Conservation (phyloP, 1,139 yeast genomes). For the Taiozyma sp. region DNA sequence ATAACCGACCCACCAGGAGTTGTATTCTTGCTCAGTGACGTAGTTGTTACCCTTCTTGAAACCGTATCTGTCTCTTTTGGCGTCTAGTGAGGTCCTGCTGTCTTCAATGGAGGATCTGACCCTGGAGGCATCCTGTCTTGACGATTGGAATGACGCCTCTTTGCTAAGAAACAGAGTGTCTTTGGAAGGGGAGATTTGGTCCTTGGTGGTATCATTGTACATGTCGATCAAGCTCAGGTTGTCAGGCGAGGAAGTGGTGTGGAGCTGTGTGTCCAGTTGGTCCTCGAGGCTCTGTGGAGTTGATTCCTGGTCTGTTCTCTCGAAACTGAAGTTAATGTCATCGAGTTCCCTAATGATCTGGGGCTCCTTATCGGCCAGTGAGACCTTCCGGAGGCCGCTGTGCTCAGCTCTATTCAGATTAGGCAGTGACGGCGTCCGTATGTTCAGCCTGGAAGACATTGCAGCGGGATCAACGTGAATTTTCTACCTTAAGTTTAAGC, state of each 20-base stretch:
- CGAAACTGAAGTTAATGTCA: background rate
- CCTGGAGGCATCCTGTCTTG: conserved; percentile 16
- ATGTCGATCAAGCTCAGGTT: conserved; percentile 2
- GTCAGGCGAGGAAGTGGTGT: background rate
- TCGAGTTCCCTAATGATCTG: background rate
- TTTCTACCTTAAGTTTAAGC: background rate
- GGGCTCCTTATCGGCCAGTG: background rate
- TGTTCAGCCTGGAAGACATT: background rate
- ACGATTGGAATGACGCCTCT: background rate
- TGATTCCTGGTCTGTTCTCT: background rate
- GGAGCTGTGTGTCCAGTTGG: background rate
- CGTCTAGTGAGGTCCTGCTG: conserved; percentile 7
- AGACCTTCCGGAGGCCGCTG: background rate
- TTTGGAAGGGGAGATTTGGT: background rate
- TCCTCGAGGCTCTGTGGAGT: background rate
- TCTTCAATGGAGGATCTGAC: conserved; percentile 20
- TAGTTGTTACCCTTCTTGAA: conserved; percentile 62
- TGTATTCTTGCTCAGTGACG: conserved; percentile 53
- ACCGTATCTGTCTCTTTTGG: conserved; percentile 71
- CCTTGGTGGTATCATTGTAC: conserved; percentile 1
- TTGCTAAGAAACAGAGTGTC: background rate
- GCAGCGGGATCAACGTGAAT: background rate
- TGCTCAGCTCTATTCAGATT: background rate
- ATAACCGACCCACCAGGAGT: conserved; percentile 71
- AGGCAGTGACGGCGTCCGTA: background rate